Evolutionary conservation across 116 monocot species (phyloP).

Genomic region (Iris pallida): DNA sequence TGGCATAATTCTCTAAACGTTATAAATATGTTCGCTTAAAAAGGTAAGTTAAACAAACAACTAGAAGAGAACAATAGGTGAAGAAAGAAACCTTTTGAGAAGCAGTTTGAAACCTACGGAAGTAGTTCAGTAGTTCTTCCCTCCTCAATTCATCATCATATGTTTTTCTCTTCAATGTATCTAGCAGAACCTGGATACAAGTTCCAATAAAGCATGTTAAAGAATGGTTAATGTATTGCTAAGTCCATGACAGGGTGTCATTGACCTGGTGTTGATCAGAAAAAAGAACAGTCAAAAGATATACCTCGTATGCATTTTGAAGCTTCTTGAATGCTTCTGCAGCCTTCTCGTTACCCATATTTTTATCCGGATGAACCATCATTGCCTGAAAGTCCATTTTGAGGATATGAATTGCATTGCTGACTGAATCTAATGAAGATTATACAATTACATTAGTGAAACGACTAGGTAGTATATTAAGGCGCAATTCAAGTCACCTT

Average conservation of each 20-base stretch:
- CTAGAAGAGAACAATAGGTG: conserved; percentile 1
- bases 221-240: neutral
- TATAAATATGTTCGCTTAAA: neutral
- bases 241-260: no score
- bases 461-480: neutral
- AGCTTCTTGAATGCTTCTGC: conserved; percentile 97
- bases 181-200: conserved; percentile 67
- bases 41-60: neutral
- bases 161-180: conserved; percentile 82
- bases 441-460: neutral
- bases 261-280: neutral
- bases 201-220: neutral
- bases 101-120: conserved; percentile 68
- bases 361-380: conserved; percentile 98
- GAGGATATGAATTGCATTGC: conserved; percentile 5
- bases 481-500: conserved; percentile 39
- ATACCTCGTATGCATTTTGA: conserved; percentile 99
- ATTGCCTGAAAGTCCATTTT: conserved; percentile 60
- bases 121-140: conserved; percentile 82
- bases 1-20: no score
- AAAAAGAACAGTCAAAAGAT: conserved; percentile 4
- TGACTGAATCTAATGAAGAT: conserved; percentile 2
- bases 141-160: conserved; percentile 93
- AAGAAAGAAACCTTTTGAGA: conserved; percentile 49
- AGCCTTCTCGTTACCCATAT: conserved; percentile 95